Percentiles rank a stretch among this genome's conserved stretches.
phyloP scores from a whole-genome alignment of 768 basidiomycete genomes.

The Naganishia vishniacii region DNA sequence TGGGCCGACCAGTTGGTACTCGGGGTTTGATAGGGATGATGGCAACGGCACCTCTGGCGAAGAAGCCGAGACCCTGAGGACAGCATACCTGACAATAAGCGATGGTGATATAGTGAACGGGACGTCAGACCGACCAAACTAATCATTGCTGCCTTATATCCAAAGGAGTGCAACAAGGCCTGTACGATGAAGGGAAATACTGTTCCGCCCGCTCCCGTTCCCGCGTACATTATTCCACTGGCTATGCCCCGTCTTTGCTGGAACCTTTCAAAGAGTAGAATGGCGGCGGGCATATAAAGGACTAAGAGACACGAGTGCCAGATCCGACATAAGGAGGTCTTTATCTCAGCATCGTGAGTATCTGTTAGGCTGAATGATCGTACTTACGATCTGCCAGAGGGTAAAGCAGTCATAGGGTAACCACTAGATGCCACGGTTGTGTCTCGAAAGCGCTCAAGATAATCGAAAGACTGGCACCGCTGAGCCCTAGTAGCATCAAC shows the following conservation, averaged over 20 bases:
- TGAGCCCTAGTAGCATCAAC: slow-evolving; percentile 32
- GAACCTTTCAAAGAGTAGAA: slow-evolving; percentile 45
- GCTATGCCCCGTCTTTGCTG: slow-evolving; percentile 37
- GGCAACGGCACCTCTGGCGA: slow-evolving; percentile 26
- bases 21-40: slow-evolving; percentile 38
- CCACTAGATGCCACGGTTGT: slow-evolving; percentile 43
- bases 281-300: slow-evolving; percentile 37
- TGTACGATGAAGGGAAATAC: slow-evolving; percentile 42
- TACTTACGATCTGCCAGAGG: slow-evolving; percentile 27
- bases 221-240: slow-evolving; percentile 38
- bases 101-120: not conserved
- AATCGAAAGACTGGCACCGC: slow-evolving; percentile 27
- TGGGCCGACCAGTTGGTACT: slow-evolving; percentile 31
- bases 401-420: slow-evolving; percentile 39
- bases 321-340: not conserved
- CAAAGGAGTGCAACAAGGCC: slow-evolving; percentile 34
- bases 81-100: not conserved
- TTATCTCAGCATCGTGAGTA: too few species aligned
- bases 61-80: slow-evolving; percentile 33
- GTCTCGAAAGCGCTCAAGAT: slow-evolving; percentile 37
- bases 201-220: slow-evolving; percentile 34
- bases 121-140: slow-evolving; percentile 23
- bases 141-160: slow-evolving; percentile 44
- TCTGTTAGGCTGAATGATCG: too few species aligned
- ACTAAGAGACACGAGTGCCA: slow-evolving; percentile 16